Evolutionary conservation across 192 early-diverging fungal species (phyloP).

Genomic region (Oehlia diaphana): DNA sequence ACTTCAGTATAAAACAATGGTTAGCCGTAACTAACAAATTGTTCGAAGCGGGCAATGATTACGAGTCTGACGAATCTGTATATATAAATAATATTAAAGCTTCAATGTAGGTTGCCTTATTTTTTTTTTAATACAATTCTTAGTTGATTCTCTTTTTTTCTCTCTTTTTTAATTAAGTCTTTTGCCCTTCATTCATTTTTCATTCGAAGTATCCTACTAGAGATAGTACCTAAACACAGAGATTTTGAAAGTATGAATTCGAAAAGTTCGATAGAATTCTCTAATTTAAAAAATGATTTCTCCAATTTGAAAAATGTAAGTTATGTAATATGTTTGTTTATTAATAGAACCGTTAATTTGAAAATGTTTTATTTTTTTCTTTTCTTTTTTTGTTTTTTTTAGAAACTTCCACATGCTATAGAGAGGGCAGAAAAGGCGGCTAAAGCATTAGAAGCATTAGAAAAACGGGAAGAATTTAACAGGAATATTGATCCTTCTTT

Average conservation of each 20-base stretch:
- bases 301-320: not conserved
- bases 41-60: not conserved
- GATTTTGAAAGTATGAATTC: not conserved
- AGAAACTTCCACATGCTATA: not conserved
- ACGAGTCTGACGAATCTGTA: not conserved
- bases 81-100: constrained; percentile 9
- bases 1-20: not conserved
- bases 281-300: not conserved
- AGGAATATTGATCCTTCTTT: not conserved
- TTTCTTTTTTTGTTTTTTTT: not conserved
- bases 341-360: not conserved
- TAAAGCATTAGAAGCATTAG: not conserved
- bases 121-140: not conserved
- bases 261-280: not conserved
- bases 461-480: not conserved
- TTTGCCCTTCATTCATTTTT: too few relatives aligned
- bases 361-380: not conserved
- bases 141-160: too few relatives aligned
- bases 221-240: constrained; percentile 8
- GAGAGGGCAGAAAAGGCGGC: not conserved
- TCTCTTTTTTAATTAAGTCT: too few relatives aligned
- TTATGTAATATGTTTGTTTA: not conserved
- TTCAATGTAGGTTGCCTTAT: not conserved
- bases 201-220: constrained; percentile 2
- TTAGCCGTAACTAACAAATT: not conserved